Evolutionary conservation across 1,284 basidiomycete species (phyloP).

Genomic region (Cryptococcus neoformans): DNA sequence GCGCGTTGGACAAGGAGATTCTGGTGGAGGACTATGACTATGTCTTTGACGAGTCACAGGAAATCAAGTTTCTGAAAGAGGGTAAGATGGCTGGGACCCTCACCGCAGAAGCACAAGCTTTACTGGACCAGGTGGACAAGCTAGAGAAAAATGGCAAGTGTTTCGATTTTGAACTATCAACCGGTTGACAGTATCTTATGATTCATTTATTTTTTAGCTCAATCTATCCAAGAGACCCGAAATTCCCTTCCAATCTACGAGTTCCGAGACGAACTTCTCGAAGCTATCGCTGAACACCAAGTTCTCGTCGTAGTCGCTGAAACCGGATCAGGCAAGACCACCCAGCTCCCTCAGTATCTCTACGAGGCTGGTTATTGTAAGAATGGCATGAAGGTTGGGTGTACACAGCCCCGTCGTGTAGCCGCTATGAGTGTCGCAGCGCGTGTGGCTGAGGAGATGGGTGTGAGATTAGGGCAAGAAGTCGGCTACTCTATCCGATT

Average conservation of each 20-base stretch:
- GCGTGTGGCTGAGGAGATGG: slow-evolving; percentile 98
- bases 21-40: slow-evolving; percentile 84
- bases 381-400: slow-evolving; percentile 65
- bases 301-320: slow-evolving; percentile 89
- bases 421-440: slow-evolving; percentile 99
- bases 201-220: slow-evolving; percentile 54
- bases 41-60: slow-evolving; percentile 96
- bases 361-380: slow-evolving; percentile 95
- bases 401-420: slow-evolving; percentile 68
- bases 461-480: slow-evolving; percentile 91
- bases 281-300: slow-evolving; percentile 86
- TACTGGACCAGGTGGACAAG: slow-evolving; percentile 86
- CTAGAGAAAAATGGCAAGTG: slow-evolving; percentile 73
- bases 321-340: slow-evolving; percentile 97
- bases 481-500: slow-evolving; percentile 99
- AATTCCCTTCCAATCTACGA: slow-evolving; percentile 87
- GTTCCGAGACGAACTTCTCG: slow-evolving; percentile 80
- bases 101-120: slow-evolving; percentile 79
- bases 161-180: too few relatives aligned
- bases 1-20: slow-evolving; percentile 82
- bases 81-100: slow-evolving; percentile 70
- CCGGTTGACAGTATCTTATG: not conserved
- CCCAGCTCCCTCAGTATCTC: slow-evolving; percentile 95
- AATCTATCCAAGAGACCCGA: slow-evolving; percentile 83
- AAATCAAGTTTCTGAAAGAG: slow-evolving; percentile 93